These are phyloP conservation scores for Neurospora sp. DNA, from an alignment of 495 filamentous ascomycete genomes.

Conservation along the genomic window DNA sequence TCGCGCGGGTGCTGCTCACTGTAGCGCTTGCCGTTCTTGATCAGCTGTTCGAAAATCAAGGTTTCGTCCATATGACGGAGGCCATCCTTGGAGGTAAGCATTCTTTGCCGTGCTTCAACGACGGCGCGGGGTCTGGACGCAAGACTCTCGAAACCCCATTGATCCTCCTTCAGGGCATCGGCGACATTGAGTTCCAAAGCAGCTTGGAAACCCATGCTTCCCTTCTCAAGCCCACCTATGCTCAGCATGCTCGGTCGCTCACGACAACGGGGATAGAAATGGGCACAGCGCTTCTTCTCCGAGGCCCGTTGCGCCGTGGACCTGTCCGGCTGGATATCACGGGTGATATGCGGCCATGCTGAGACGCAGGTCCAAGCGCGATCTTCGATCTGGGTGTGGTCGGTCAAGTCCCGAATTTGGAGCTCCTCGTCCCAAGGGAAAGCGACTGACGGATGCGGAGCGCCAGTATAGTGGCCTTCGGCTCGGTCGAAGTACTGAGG, in stretches of 20 bases:
- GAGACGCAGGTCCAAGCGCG: slow-evolving; percentile 44
- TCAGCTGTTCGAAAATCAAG: slow-evolving; percentile 40
- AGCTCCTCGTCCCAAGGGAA: slow-evolving; percentile 62
- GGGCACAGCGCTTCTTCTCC: slow-evolving; percentile 35
- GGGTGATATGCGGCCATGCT: slow-evolving; percentile 39
- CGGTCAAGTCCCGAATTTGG: slow-evolving; percentile 50
- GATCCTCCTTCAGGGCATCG: slow-evolving; percentile 47
- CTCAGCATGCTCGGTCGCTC: slow-evolving; percentile 67
- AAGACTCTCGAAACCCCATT: slow-evolving; percentile 36
- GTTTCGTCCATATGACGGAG: slow-evolving; percentile 43
- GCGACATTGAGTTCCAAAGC: slow-evolving; percentile 59
- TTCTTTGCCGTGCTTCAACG: slow-evolving; percentile 37
- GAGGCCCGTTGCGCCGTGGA: slow-evolving; percentile 21
- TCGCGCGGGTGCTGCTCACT: slow-evolving; percentile 25
- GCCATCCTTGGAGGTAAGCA: slow-evolving; percentile 38
- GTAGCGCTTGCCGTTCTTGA: slow-evolving; percentile 38
- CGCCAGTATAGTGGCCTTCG: slow-evolving; percentile 41
- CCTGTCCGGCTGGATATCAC: slow-evolving; percentile 31
- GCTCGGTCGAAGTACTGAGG: slow-evolving; percentile 59
- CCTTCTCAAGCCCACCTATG: slow-evolving; percentile 60
- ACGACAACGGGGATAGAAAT: slow-evolving; percentile 49
- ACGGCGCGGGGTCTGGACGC: slow-evolving; percentile 31
- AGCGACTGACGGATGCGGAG: slow-evolving; percentile 52
- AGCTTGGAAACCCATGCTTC: slow-evolving; percentile 64
- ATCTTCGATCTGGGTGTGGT: slow-evolving; percentile 47